Conservation (phyloP, 75 land plant genomes). For the Sequoiadendron giganteum region DNA sequence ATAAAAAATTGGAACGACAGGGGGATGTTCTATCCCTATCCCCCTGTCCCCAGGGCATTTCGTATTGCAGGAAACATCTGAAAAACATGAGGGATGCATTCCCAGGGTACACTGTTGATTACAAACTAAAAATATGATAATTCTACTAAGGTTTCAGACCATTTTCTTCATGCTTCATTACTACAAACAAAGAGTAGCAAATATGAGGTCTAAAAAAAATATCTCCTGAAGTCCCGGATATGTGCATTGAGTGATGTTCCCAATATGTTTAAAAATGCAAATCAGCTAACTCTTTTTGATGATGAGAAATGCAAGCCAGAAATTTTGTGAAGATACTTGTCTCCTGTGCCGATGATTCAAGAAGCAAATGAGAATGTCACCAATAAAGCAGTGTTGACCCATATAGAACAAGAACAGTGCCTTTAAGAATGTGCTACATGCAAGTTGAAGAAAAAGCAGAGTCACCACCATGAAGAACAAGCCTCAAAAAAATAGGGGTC, state of each 20-base stretch:
- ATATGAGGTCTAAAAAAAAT: background rate
- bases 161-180: background rate
- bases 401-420: background rate
- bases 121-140: background rate
- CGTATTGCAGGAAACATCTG: no score
- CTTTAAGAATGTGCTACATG: no score
- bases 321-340: background rate
- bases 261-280: background rate
- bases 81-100: no score
- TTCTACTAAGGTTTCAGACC: no score
- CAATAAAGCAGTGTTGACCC: background rate
- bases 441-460: no score
- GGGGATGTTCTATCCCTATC: no score
- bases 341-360: background rate
- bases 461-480: background rate
- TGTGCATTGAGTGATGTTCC: background rate
- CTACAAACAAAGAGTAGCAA: background rate
- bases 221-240: background rate
- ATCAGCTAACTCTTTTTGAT: background rate
- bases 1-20: no score
- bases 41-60: no score
- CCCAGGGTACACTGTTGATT: no score
- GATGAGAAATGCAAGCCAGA: background rate
- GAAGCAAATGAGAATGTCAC: no score
- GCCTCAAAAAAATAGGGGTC: background rate